A percentile compares a stretch with the other conserved stretches of the same genome.
Evolutionary conservation across 345 rosid species (phyloP).

Genomic region (Noccaea bulbosa): DNA sequence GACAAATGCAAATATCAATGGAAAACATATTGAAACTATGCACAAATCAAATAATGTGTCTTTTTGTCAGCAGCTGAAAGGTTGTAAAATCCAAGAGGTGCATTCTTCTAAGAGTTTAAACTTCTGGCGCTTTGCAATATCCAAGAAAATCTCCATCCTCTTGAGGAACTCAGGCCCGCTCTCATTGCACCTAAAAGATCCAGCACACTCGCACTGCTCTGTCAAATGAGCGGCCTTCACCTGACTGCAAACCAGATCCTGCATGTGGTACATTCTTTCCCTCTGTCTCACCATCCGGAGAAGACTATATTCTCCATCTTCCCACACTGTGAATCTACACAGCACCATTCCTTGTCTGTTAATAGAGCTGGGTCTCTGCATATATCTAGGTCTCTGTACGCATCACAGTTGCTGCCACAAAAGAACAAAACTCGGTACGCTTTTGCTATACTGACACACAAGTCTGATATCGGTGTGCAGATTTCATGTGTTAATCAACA

Average conservation of each 20-base stretch:
- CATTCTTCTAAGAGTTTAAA: conserved; percentile 68
- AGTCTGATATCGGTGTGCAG: conserved; percentile 1
- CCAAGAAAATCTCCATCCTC: conserved; percentile 73
- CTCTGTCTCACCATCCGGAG: conserved; percentile 81
- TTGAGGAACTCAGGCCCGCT: conserved; percentile 59
- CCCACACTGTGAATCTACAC: conserved; percentile 79
- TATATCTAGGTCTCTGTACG: conserved; percentile 88
- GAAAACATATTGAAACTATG: background rate
- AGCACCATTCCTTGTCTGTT: conserved; percentile 74
- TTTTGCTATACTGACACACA: conserved; percentile 12
- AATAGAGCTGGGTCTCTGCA: conserved; percentile 69
- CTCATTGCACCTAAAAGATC: conserved; percentile 79
- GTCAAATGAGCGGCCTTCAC: conserved; percentile 87
- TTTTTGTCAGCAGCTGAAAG: conserved; percentile 29
- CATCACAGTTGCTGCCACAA: conserved; percentile 82
- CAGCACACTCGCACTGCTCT: conserved; percentile 84
- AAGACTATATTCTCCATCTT: conserved; percentile 91
- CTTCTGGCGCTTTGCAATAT: conserved; percentile 64
- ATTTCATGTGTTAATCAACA: background rate
- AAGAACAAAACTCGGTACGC: conserved; percentile 18
- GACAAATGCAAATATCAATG: background rate
- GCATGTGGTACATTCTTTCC: conserved; percentile 83
- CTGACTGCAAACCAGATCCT: conserved; percentile 81
- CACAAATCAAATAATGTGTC: conserved; percentile 22
- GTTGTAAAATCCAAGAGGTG: conserved; percentile 65